These are phyloP conservation scores for Saturnispora gosingensis DNA, from an alignment of 805 yeast genomes.

Conservation along the genomic window DNA sequence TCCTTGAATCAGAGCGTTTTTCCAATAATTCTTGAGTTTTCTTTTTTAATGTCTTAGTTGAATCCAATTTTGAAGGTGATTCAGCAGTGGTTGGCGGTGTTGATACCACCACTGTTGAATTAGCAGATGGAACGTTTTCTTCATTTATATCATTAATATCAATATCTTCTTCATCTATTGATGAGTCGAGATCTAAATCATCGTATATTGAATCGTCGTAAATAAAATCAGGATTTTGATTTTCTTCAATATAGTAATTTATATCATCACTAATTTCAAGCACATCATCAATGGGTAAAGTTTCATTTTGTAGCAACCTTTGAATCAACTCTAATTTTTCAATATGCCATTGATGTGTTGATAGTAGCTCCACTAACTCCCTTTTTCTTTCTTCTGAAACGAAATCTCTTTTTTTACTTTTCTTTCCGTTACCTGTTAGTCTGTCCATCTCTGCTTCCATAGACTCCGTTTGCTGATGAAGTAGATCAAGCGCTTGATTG, in stretches of 20 bases:
- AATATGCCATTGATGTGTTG: constrained; percentile 73
- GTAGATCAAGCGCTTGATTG: constrained; percentile 62
- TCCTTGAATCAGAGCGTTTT: constrained; percentile 8
- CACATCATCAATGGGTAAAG: constrained; percentile 65
- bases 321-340: constrained; percentile 68
- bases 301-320: constrained; percentile 69
- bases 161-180: constrained; percentile 24
- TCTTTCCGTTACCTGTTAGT: constrained; percentile 35
- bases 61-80: constrained; percentile 5
- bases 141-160: constrained; percentile 23
- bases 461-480: constrained; percentile 69
- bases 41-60: neutral
- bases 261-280: constrained; percentile 80
- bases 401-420: constrained; percentile 39
- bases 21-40: constrained; percentile 2
- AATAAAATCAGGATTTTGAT: constrained; percentile 87
- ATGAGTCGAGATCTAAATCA: constrained; percentile 58
- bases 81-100: constrained; percentile 9
- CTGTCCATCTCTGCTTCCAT: constrained; percentile 64
- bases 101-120: constrained; percentile 5
- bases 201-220: constrained; percentile 94
- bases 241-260: constrained; percentile 85
- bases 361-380: constrained; percentile 55
- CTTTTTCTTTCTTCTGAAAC: constrained; percentile 43
- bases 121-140: constrained; percentile 8